Base-by-base conservation (phyloP, 2,329 filamentous ascomycete species). In the Paecilomyces variotii region DNA sequence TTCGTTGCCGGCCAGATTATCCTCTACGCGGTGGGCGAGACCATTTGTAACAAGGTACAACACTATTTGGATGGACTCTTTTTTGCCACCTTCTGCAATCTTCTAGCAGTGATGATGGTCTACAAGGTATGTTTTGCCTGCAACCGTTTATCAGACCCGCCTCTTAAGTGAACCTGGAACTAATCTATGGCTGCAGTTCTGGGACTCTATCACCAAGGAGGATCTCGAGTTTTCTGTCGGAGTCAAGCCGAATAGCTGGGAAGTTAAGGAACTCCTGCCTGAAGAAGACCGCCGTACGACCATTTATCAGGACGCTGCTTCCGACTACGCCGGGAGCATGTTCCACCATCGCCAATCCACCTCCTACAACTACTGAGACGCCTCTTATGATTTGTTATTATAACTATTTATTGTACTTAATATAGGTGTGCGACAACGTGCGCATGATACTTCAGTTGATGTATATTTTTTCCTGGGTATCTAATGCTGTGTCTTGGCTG, bases 141-240 rank as follows among this genome's bases (percentile, higher is more conserved):
- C 32, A 11, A 49, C 50, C n/a, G 19, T 55, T 35, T 49, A 14
- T 57, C 49, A 25, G 14, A 26, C 52, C 26, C 52, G 11, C n/a
- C 4, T 2, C 30, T 32, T 65, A 27, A 35, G 9, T 6, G 52
- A 5, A 56, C 14, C 1, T 19, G 9, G 10, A 53, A 59, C 72
- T 77, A 68, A 78, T 64, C 27, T 55, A 59, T 53, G 51, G 53
- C 19, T 53, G 57, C 66, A 94, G 91, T 99, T 96, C 80, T 99
- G 94, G 94, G 94, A 99, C 72, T 97, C 92, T 14, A 99, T 99
- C 74, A 99, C 94, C 25, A 91, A 90, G 71, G 94, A 99, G 77
- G 94, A 99, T 74, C 87, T 99, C 64, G 94, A 99, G 73, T 99
- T 99, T 76, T 96, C 91, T 2, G 94, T 99, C 55, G 93, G 93